phyloP scores from a whole-genome alignment of 306 rosid species.

The Astragalus glycyphyllos region DNA sequence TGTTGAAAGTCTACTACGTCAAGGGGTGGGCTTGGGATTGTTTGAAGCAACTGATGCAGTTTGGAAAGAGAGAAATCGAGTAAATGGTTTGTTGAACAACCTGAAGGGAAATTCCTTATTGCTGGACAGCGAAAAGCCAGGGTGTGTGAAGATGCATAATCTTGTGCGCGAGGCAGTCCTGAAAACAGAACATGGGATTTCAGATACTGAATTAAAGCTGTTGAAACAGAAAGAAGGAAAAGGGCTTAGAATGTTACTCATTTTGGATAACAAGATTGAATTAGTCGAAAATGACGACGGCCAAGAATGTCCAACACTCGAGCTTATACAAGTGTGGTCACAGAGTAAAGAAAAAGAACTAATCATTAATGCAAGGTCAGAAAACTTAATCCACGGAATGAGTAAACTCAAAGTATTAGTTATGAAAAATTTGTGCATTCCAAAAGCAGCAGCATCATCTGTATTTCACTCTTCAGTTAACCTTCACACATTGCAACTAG shows the following conservation, averaged over 20 bases:
- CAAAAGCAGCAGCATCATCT: background rate
- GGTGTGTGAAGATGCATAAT: slow-evolving; percentile 21
- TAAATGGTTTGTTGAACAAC: slow-evolving; percentile 20
- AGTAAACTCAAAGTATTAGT: slow-evolving; percentile 25
- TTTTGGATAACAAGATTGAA: background rate
- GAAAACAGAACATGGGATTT: slow-evolving; percentile 12
- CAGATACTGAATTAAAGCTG: background rate
- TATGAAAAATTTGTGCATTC: slow-evolving; percentile 14
- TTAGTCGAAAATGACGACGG: background rate
- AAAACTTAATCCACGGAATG: slow-evolving; percentile 13
- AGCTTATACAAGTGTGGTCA: slow-evolving; percentile 11
- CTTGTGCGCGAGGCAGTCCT: slow-evolving; percentile 24
- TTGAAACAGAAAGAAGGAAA: background rate
- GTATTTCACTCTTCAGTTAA: background rate
- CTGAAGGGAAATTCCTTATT: slow-evolving; percentile 39
- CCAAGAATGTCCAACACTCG: background rate
- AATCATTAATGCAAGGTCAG: background rate
- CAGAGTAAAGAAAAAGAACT: too few relatives aligned
- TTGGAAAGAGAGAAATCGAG: slow-evolving; percentile 38
- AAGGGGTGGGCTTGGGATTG: slow-evolving; percentile 36
- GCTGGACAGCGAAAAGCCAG: slow-evolving; percentile 26
- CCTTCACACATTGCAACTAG: slow-evolving; percentile 16
- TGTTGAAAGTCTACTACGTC: slow-evolving; percentile 23
- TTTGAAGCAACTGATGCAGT: background rate
- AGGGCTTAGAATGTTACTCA: slow-evolving; percentile 9